phyloP scores from a whole-genome alignment of 805 yeast species.

The Candida nitratophila region DNA sequence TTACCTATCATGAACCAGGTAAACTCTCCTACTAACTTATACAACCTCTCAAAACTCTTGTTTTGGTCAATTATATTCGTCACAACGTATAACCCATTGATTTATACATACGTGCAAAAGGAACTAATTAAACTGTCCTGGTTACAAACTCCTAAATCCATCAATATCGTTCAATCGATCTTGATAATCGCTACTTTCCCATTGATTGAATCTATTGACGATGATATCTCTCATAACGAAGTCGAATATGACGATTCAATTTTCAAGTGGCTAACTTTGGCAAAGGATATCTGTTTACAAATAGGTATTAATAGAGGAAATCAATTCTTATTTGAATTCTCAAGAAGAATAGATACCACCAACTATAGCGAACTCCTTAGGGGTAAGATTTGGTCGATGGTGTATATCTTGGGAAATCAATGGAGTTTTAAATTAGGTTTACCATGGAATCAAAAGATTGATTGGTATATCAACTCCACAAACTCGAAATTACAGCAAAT shows the following conservation, averaged over 20 bases:
- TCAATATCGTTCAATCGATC: conserved; percentile 17
- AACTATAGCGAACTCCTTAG: conserved; percentile 9
- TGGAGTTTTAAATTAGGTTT: conserved; percentile 20
- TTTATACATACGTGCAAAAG: conserved; percentile 12
- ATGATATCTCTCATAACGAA: conserved; percentile 6
- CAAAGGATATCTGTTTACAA: conserved; percentile 15
- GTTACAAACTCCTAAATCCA: conserved; percentile 10
- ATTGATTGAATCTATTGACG: neutral
- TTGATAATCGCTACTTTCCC: conserved; percentile 22
- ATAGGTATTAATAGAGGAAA: conserved; percentile 13
- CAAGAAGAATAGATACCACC: conserved; percentile 9
- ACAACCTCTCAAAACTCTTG: conserved; percentile 14
- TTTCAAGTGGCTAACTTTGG: conserved; percentile 18
- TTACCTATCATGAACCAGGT: conserved; percentile 20
- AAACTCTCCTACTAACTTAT: conserved; percentile 14
- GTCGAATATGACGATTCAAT: conserved; percentile 12
- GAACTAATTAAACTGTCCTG: conserved; percentile 11
- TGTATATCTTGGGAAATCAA: conserved; percentile 20
- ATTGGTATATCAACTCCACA: conserved; percentile 1
- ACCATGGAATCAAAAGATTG: conserved; percentile 14
- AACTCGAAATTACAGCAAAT: neutral
- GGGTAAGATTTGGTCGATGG: conserved; percentile 20
- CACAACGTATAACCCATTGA: conserved; percentile 9
- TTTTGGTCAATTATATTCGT: conserved; percentile 26
- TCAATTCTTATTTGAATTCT: conserved; percentile 11